Base-by-base conservation (phyloP, 345 rosid genomes). In the Turnera subulata region DNA sequence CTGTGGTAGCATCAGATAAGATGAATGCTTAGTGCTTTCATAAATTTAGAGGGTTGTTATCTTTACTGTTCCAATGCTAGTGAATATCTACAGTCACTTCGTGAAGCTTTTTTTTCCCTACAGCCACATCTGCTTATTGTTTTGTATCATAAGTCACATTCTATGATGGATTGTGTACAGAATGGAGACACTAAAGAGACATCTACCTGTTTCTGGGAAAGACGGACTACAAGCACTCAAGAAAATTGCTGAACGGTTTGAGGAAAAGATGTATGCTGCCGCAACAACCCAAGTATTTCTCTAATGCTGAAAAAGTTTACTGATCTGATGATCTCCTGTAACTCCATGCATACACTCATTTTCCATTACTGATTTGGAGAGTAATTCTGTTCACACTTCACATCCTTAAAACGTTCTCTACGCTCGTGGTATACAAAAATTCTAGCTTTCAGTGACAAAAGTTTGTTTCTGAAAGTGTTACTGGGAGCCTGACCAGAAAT, bases 171-270 rank as follows among this genome's bases (percentile, higher is more conserved):
- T n/a, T 37, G 40, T 37, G 40, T 10, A 9, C 12, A 66, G 64
- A 66, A 23, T 38, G 54, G 65, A 66, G n/a, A 45, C 63, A 14
- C 17, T 66, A 9, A 53, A 58, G 64, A 52, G 42, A 10, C 55
- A 53, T 23, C 49, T 66, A 23, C 64, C 59, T 1, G 45, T 59
- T 33, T 32, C 54, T 66, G 55, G 55, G 6, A 23, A 52, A 37
- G 59, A 59, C 2, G 64, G 55, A 18, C 37, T 59, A 25, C 55
- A 53, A 52, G 64, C 58, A 44, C 22, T 59, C 21, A 23, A 35
- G 68, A 85, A 85, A 64, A 78, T 86, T 61, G 95, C 91, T 51
- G 76, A 58, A 46, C 72, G 88, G 63, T 89, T 86, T 22, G 98
- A 92, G 84, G 91, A 86, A 61, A 89, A 79, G 75, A 82, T 64